Conservation (phyloP, 805 yeast genomes). For the Kodamaea jinghongensis region DNA sequence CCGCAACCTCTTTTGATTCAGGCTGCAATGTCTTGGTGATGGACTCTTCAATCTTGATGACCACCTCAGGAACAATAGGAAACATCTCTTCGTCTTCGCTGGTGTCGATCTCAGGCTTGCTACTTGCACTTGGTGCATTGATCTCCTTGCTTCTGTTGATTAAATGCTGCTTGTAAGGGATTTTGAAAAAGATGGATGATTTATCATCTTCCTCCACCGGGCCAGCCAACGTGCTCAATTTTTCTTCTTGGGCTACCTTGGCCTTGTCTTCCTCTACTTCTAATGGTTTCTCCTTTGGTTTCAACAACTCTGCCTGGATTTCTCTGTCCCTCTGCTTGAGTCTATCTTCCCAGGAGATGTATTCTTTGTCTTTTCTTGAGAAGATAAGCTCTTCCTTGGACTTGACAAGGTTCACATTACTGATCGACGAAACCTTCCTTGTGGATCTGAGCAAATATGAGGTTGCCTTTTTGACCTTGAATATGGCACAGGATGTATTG, state of each 20-base stretch:
- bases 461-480: conserved; percentile 60
- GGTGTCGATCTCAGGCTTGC: conserved; percentile 1
- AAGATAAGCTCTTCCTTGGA: conserved; percentile 39
- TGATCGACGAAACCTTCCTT: conserved; percentile 45
- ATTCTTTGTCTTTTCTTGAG: conserved; percentile 29
- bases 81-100: conserved; percentile 14
- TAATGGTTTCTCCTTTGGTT: conserved; percentile 15
- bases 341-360: conserved; percentile 37
- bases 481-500: conserved; percentile 50
- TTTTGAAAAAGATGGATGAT: conserved; percentile 15
- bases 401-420: conserved; percentile 32
- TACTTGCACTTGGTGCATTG: too few relatives aligned
- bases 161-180: conserved; percentile 24
- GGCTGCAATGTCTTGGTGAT: conserved; percentile 26
- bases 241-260: conserved; percentile 10
- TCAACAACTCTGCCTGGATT: conserved; percentile 20
- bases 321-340: conserved; percentile 28
- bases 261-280: conserved; percentile 7
- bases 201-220: conserved; percentile 6
- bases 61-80: conserved; percentile 25
- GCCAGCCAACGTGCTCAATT: neutral
- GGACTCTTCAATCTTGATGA: conserved; percentile 19
- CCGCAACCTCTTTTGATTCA: conserved; percentile 13
- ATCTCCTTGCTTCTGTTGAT: conserved; percentile 1
- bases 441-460: conserved; percentile 59